Base-by-base conservation (phyloP, 495 filamentous ascomycete species). In the Penicillium manginii region DNA sequence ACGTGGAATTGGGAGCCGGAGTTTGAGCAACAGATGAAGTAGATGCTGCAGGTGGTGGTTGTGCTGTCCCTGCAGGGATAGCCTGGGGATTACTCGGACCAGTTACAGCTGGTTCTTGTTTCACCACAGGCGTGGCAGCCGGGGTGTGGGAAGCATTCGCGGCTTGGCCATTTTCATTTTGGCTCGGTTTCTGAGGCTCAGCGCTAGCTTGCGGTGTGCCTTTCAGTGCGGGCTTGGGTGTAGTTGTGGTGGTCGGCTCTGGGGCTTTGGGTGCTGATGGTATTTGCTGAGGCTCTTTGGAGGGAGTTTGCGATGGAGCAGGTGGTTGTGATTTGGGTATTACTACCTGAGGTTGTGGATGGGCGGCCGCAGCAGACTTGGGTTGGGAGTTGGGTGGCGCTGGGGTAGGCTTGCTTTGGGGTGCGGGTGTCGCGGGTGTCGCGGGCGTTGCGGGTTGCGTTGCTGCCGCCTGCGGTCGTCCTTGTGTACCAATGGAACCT, bases 341-440 rank as follows among this genome's bases (percentile, higher is more conserved):
- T 73, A 75, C 62, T 76, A 79, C 43, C 33, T 70, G 55, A 52
- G 78, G 56, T 7, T 66, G 61, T 22, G 60, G 21, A 48, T 66
- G 73, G 31, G 64, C 73, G 68, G 17, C 57, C 2, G 61, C 49
- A 50, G 67, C 64, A 23, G 64, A 55, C 37, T 39, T 78, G 50
- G 55, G 66, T 14, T 64, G 59, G 29, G 67, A 61, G 21, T 68
- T 66, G 32, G 72, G 58, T 51, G 72, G 74, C 11, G 55, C 47
- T 57, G 67, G 58, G 26, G 66, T 53, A 37, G 64, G 19, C 50
- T 68, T 63, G 18, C 54, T 23, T 55, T 73, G 70, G 21, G 66
- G 21, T 49, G 62, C 50, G 14, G 70, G 59, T 21, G 67, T 29
- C 3, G 62, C 50, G 14, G 70, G 59, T 21, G 67, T 29, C 3